A percentile compares a stretch with the other conserved stretches of the same genome.
Evolutionary conservation across 169 alveolate species (phyloP).

Genomic region (Plasmodium berghei): DNA sequence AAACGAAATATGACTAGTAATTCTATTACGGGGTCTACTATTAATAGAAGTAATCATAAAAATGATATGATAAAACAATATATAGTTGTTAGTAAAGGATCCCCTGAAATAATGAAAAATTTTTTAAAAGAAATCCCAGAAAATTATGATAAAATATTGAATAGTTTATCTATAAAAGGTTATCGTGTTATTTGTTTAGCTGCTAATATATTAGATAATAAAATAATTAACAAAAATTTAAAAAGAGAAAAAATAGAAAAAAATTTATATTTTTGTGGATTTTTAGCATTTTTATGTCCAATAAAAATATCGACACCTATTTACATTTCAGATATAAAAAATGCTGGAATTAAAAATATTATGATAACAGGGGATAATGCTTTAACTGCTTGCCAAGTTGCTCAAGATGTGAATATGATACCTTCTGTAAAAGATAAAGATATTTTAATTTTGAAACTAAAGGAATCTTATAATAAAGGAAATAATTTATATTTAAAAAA

Average conservation of each 20-base stretch:
- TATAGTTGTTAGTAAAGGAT: conserved; percentile 94
- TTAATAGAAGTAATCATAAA: conserved; percentile 49
- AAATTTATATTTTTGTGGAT: conserved; percentile 94
- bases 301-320: conserved; percentile 91
- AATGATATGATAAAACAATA: conserved; percentile 25
- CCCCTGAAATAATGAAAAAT: conserved; percentile 94
- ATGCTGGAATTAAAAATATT: conserved; percentile 90
- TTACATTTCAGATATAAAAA: conserved; percentile 89
- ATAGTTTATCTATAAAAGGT: conserved; percentile 91
- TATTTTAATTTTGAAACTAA: conserved; percentile 82
- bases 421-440: conserved; percentile 41
- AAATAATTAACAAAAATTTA: conserved; percentile 32
- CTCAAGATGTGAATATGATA: conserved; percentile 86
- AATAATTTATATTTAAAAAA: neutral
- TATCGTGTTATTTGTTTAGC: conserved; percentile 89
- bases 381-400: conserved; percentile 97
- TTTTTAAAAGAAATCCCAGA: conserved; percentile 92
- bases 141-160: conserved; percentile 88
- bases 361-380: conserved; percentile 99
- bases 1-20: neutral
- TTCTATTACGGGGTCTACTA: conserved; percentile 75
- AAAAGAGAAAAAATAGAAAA: conserved; percentile 92
- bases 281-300: conserved; percentile 96
- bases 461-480: conserved; percentile 47
- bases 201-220: conserved; percentile 65